These are phyloP conservation scores for Fusarium succisae DNA, from an alignment of 2,329 filamentous ascomycete species.

Conservation along the genomic window DNA sequence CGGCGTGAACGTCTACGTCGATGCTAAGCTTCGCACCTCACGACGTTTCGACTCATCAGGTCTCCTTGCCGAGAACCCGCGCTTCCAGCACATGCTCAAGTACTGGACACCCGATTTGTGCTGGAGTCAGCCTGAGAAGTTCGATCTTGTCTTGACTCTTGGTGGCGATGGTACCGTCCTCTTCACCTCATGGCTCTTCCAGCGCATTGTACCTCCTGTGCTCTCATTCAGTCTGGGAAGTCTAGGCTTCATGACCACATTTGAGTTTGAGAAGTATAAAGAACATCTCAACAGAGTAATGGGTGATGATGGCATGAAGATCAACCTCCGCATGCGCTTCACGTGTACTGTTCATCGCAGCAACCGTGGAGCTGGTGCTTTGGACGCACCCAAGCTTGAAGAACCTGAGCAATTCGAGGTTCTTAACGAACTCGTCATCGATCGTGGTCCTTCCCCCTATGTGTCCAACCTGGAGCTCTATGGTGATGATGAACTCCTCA, in stretches of 20 bases:
- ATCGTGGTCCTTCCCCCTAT: slow-evolving; percentile 94
- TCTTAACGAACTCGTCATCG: slow-evolving; percentile 97
- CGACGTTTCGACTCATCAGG: slow-evolving; percentile 84
- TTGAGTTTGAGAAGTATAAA: slow-evolving; percentile 88
- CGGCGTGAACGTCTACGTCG: slow-evolving; percentile 98
- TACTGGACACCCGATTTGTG: slow-evolving; percentile 98
- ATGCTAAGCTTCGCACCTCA: slow-evolving; percentile 88
- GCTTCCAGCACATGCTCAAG: slow-evolving; percentile 84
- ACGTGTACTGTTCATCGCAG: slow-evolving; percentile 95
- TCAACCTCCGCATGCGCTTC: slow-evolving; percentile 98
- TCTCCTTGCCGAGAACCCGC: slow-evolving; percentile 76
- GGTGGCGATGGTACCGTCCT: slow-evolving; percentile 88
- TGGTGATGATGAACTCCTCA: slow-evolving; percentile 93
- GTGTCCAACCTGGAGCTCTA: slow-evolving; percentile 97
- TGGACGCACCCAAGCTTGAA: slow-evolving; percentile 71
- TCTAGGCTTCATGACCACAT: slow-evolving; percentile 88
- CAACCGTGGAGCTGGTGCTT: slow-evolving; percentile 49
- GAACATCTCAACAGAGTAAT: slow-evolving; percentile 87
- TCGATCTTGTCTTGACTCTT: slow-evolving; percentile 90
- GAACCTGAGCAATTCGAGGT: slow-evolving; percentile 98
- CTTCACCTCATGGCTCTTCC: slow-evolving; percentile 92
- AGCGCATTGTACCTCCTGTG: slow-evolving; percentile 85
- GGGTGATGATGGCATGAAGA: slow-evolving; percentile 94
- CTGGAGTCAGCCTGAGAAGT: slow-evolving; percentile 92
- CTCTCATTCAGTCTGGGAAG: slow-evolving; percentile 86